Percentiles rank a stretch among this genome's conserved stretches.
Evolutionary conservation across 2,329 filamentous ascomycete species (phyloP).

Genomic region (Arachnopeziza araneosa): DNA sequence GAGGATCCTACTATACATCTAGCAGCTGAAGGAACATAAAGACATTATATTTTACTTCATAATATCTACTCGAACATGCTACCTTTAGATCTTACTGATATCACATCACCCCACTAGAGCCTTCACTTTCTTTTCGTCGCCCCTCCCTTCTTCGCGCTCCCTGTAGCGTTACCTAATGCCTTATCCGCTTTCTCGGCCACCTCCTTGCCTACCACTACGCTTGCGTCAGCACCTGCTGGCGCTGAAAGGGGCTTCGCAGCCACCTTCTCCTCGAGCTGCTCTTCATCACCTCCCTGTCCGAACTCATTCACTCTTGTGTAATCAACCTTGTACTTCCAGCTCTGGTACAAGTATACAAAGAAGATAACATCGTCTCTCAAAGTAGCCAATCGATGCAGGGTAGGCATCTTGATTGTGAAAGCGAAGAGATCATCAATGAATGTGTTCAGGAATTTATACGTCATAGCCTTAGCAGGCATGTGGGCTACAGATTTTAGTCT

Average conservation of each 20-base stretch:
- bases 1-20: too few relatives aligned
- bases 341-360: constrained; percentile 95
- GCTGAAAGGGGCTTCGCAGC: constrained; percentile 33
- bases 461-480: constrained; percentile 95
- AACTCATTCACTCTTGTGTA: constrained; percentile 95
- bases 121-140: constrained; percentile 44
- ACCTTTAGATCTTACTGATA: too few relatives aligned
- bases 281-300: constrained; percentile 94
- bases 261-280: constrained; percentile 31
- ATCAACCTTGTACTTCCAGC: constrained; percentile 87
- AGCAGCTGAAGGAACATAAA: too few relatives aligned
- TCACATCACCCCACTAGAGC: too few relatives aligned
- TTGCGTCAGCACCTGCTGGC: constrained; percentile 1
- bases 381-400: constrained; percentile 85
- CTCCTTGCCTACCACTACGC: constrained; percentile 19
- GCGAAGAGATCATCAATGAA: constrained; percentile 99
- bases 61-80: too few relatives aligned
- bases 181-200: constrained; percentile 28
- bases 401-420: constrained; percentile 99
- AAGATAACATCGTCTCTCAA: constrained; percentile 96
- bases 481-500: constrained; percentile 91
- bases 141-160: constrained; percentile 41
- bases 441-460: constrained; percentile 96
- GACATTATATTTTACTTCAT: neutral
- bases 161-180: constrained; percentile 34